Percentiles rank a stretch among this genome's conserved stretches.
Evolutionary conservation across 768 basidiomycete genomes (phyloP).

Genomic region (Mycena kentingensis): DNA sequence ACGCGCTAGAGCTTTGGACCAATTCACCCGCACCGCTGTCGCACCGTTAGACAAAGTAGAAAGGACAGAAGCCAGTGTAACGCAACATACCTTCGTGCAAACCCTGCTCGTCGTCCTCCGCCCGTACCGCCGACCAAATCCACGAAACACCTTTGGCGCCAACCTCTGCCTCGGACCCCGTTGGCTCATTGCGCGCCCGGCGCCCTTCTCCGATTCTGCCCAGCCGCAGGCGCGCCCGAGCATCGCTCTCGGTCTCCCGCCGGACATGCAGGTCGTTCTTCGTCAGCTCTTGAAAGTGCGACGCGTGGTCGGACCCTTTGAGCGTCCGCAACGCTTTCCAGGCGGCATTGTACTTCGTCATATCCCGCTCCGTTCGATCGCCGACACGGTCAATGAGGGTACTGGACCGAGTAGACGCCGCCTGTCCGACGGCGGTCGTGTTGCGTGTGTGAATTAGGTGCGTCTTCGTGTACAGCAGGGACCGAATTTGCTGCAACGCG

Average conservation of each 20-base stretch:
- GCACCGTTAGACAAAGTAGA: too few relatives aligned
- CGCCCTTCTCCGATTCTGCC: background rate
- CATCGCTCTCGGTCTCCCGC: slow-evolving; percentile 11
- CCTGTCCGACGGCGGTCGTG: slow-evolving; percentile 1
- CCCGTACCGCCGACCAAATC: slow-evolving; percentile 13
- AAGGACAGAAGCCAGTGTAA: too few relatives aligned
- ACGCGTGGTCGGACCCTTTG: background rate
- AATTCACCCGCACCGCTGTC: slow-evolving; percentile 23
- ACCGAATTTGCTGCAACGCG: background rate
- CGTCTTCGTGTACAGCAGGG: slow-evolving; percentile 6
- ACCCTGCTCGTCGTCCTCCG: slow-evolving; percentile 4
- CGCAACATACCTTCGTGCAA: slow-evolving; percentile 12
- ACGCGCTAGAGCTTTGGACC: slow-evolving; percentile 24
- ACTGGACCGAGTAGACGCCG: background rate
- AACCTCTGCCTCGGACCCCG: background rate
- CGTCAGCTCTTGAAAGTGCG: background rate
- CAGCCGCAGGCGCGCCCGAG: slow-evolving; percentile 2
- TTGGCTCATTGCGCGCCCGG: background rate
- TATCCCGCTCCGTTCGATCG: background rate
- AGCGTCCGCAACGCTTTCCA: background rate
- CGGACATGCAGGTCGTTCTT: slow-evolving; percentile 4
- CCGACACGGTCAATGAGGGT: slow-evolving; percentile 7
- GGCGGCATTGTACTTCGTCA: slow-evolving; percentile 4
- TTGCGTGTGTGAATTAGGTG: slow-evolving; percentile 9
- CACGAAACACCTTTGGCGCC: slow-evolving; percentile 1